These are phyloP conservation scores for Hanseniaspora pseudoguilliermondii DNA, from an alignment of 805 yeast genomes.

Conservation along the genomic window DNA sequence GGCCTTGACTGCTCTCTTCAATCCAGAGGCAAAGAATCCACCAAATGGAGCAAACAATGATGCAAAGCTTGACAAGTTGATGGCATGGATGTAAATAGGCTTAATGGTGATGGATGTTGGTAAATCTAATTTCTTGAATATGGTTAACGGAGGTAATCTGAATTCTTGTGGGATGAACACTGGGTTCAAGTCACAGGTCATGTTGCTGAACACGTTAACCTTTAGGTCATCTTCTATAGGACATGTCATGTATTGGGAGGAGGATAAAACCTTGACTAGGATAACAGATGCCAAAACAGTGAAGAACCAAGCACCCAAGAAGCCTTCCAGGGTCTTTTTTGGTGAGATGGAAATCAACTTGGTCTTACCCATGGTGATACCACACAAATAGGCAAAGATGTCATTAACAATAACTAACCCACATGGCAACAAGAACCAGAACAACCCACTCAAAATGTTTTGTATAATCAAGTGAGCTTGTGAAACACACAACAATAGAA, in stretches of 20 bases:
- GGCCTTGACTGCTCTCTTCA: constrained; percentile 88
- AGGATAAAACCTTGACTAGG: constrained; percentile 50
- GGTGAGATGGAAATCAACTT: constrained; percentile 90
- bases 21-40: constrained; percentile 95
- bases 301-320: constrained; percentile 93
- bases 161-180: constrained; percentile 74
- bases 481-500: constrained; percentile 72
- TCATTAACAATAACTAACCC: constrained; percentile 88
- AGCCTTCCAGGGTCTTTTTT: constrained; percentile 94
- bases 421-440: constrained; percentile 90
- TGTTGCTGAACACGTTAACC: constrained; percentile 44
- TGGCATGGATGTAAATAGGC: constrained; percentile 84
- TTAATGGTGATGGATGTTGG: constrained; percentile 45
- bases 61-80: constrained; percentile 82
- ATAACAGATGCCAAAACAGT: constrained; percentile 64
- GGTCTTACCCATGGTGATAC: constrained; percentile 89
- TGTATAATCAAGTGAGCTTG: constrained; percentile 89
- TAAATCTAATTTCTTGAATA: constrained; percentile 37
- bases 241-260: constrained; percentile 68
- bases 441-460: constrained; percentile 77
- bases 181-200: constrained; percentile 74
- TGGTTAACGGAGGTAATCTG: constrained; percentile 50
- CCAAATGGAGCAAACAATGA: constrained; percentile 97
- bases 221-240: constrained; percentile 58
- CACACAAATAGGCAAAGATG: constrained; percentile 92